Evolutionary conservation across 768 basidiomycete species (phyloP).

Genomic region (Sarcomyxa edulis): DNA sequence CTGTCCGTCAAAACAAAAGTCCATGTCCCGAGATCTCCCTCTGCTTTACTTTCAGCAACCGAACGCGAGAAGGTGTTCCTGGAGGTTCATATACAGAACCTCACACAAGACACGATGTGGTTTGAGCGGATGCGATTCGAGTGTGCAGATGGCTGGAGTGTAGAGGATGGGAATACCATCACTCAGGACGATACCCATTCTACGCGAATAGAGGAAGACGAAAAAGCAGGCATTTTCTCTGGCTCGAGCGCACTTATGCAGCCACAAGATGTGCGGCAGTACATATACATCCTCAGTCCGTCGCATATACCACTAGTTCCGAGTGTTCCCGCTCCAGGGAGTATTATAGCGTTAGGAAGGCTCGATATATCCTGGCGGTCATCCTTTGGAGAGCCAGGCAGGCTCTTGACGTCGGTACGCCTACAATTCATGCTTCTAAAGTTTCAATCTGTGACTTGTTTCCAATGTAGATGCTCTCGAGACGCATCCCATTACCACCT

Average conservation of each 20-base stretch:
- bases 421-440: background rate
- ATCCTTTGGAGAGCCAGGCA: conserved; percentile 78
- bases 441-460: background rate
- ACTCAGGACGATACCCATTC: conserved; percentile 17
- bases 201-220: no score
- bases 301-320: conserved; percentile 37
- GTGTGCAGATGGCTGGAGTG: conserved; percentile 61
- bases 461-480: conserved; percentile 54
- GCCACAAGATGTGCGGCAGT: conserved; percentile 83
- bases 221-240: conserved; percentile 42
- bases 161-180: conserved; percentile 47
- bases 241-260: conserved; percentile 69
- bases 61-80: conserved; percentile 85
- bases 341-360: conserved; percentile 74
- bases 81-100: conserved; percentile 90
- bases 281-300: conserved; percentile 77
- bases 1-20: conserved; percentile 95
- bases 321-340: conserved; percentile 55
- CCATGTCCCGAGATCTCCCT: conserved; percentile 68
- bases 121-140: conserved; percentile 83
- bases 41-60: conserved; percentile 53
- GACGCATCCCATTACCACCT: conserved; percentile 60
- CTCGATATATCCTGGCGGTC: conserved; percentile 89
- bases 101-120: conserved; percentile 69
- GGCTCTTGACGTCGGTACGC: conserved; percentile 67